Percentiles rank a stretch among this genome's conserved stretches.
phyloP scores from a whole-genome alignment of 2,329 filamentous ascomycete genomes.

The Pseudogymnoascus sp. region DNA sequence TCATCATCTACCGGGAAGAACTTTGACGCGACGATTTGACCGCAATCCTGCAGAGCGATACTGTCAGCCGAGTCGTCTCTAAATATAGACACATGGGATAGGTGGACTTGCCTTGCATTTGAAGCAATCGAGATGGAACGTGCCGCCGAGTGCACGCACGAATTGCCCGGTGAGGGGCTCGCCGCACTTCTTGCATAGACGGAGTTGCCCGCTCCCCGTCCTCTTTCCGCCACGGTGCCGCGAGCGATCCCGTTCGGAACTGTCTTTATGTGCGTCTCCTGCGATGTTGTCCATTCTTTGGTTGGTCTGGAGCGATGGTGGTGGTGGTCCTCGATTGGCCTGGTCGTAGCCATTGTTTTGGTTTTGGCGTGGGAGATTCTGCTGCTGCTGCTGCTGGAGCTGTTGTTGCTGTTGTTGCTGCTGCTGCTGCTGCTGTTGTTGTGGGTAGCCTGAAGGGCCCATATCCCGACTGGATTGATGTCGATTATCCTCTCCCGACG shows the following conservation, averaged over 20 bases:
- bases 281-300: background rate
- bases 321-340: constrained; percentile 24
- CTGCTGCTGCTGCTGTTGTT: background rate
- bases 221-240: constrained; percentile 45
- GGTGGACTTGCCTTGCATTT: constrained; percentile 69
- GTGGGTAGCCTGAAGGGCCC: background rate
- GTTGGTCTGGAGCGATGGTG: constrained; percentile 18
- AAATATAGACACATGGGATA: constrained; percentile 10
- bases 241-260: constrained; percentile 50
- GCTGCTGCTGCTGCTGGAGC: background rate
- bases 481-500: constrained; percentile 14
- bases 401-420: background rate
- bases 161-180: constrained; percentile 90
- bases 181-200: constrained; percentile 80
- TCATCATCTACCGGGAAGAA: constrained; percentile 97
- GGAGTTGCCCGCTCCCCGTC: constrained; percentile 52
- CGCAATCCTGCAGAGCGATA: constrained; percentile 66
- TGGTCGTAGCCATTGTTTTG: constrained; percentile 26
- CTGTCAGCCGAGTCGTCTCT: constrained; percentile 16
- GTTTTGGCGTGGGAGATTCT: constrained; percentile 19
- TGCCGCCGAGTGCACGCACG: constrained; percentile 85
- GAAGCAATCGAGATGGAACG: constrained; percentile 96
- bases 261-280: background rate
- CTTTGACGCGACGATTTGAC: constrained; percentile 94
- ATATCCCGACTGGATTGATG: constrained; percentile 24